Evolutionary conservation across 2,329 filamentous ascomycete genomes (phyloP), one percentile per base, ranked within the genome.

Genomic region (Diplodia corticola): DNA sequence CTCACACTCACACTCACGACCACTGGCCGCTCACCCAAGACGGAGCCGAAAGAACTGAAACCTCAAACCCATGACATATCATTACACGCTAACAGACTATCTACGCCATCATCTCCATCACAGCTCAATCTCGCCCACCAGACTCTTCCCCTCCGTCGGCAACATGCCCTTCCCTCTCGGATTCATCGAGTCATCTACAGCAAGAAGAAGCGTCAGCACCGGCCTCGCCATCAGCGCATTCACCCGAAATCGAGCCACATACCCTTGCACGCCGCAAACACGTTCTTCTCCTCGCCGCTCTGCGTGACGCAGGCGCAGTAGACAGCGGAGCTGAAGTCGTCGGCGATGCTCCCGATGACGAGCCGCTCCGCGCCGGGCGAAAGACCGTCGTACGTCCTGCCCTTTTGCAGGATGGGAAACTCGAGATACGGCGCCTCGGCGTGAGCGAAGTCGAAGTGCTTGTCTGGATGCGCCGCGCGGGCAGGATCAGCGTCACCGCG

Each of bases 311-410:
- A 46, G 17, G 50, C 74, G 61, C 74, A 75, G 66, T 73, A 76
- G 7, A 74, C 66, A 0, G 73, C 74, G 48, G 67, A 70, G 26
- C 55, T 22, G 46, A 73, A 74, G 67, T 75, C 74, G 0, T 68
- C 69, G 5, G 68, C 68, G 37, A 76, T 74, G 44, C 68, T 69
- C 5, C 72, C 73, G 55, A 77, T 75, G 35, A 74, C 71, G n/a
- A 77, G 68, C 17, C 75, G 65, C 44, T 76, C 75, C 2, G 74
- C 70, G 4, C 74, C 74, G 1, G 74, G 74, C 5, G 68, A 69
- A 17, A 68, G 67, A 4, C 70, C 73, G 5, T 67, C 69, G 61
- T 72, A 75, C 1, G 59, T 44, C 20, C 68, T 63, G 20, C 71
- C 71, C 22, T 72, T 71, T 22, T 53, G 48, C 24, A 74, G 48